phyloP scores from a whole-genome alignment of 345 rosid species.

The Salix caprea region DNA sequence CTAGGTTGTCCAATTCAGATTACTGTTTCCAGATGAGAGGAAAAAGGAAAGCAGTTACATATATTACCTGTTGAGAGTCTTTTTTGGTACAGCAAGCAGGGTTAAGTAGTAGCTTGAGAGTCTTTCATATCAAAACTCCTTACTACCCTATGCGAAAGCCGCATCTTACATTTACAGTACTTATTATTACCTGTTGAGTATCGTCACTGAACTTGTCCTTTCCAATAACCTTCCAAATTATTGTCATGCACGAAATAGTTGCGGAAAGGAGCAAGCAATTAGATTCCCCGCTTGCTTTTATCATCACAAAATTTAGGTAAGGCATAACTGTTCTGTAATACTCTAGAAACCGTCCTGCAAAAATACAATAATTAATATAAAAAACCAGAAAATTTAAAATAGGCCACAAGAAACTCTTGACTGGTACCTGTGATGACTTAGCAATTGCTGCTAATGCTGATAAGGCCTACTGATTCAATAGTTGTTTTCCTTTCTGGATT shows the following conservation, averaged over 20 bases:
- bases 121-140: neutral
- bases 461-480: neutral
- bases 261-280: neutral
- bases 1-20: neutral
- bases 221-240: slow-evolving; percentile 2
- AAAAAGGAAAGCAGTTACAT: too few relatives aligned
- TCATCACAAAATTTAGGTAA: slow-evolving; percentile 25
- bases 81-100: too few relatives aligned
- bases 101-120: too few relatives aligned
- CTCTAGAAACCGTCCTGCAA: slow-evolving; percentile 14
- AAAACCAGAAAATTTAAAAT: too few relatives aligned
- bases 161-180: neutral
- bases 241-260: slow-evolving; percentile 1
- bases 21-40: neutral
- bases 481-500: slow-evolving; percentile 3
- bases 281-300: slow-evolving; percentile 11
- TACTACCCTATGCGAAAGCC: neutral
- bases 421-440: slow-evolving; percentile 3
- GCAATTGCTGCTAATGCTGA: slow-evolving; percentile 1
- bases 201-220: neutral
- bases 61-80: too few relatives aligned
- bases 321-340: slow-evolving; percentile 31
- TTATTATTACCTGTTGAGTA: neutral
- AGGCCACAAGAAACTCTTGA: neutral
- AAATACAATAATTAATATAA: neutral